phyloP scores from a whole-genome alignment of 345 rosid species.

The Ailanthus altissimus region DNA sequence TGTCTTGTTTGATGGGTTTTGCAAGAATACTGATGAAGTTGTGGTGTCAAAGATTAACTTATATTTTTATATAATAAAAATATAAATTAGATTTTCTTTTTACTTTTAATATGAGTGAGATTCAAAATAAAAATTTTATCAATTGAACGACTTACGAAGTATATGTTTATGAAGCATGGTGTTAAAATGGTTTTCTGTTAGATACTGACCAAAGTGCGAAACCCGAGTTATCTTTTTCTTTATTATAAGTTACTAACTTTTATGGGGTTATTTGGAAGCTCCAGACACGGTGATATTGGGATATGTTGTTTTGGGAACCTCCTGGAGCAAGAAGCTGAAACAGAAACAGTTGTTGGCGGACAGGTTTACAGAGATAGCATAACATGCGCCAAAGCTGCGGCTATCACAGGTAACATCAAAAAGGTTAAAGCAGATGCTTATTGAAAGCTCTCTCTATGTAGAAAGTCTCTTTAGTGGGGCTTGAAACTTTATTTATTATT shows the following conservation, averaged over 20 bases:
- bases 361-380: background rate
- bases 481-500: no score
- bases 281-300: background rate
- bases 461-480: background rate
- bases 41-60: no score
- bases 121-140: no score
- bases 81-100: no score
- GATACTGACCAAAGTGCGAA: no score
- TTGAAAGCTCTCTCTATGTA: background rate
- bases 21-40: background rate
- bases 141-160: no score
- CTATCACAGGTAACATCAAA: background rate
- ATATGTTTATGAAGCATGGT: no score
- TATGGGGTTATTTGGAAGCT: background rate
- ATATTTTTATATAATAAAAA: background rate
- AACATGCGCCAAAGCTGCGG: background rate
- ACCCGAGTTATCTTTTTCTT: no score
- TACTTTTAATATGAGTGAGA: no score
- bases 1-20: slow-evolving; percentile 6
- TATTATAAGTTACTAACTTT: background rate
- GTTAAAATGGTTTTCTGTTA: no score
- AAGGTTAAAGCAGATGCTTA: background rate
- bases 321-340: background rate
- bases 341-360: slow-evolving; percentile 3
- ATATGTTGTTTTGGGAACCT: background rate